Evolutionary conservation across 2,329 filamentous ascomycete genomes (phyloP), one percentile per base, ranked within the genome.

Genomic region (Claviceps maximensis): DNA sequence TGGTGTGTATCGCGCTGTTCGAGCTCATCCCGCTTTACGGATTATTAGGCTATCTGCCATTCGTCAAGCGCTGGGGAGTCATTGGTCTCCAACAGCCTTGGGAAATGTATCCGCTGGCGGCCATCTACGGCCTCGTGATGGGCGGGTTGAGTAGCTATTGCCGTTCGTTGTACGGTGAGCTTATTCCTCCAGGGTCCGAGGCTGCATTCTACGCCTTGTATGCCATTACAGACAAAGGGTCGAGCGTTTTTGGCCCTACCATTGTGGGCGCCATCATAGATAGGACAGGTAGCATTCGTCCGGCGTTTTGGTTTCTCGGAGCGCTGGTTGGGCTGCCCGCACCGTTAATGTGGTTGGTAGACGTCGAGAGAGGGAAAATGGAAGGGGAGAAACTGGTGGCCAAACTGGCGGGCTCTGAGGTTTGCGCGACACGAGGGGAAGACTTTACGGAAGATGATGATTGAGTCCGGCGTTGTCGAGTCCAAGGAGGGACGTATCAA

Each of bases 131-230:
- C 0, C 81, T 98, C 49, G 90, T 97, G 2, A 80, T 97, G 31
- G 93, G 93, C n/a, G 93, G 93, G 0, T 72, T 98, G 42, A 89
- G 87, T 54, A 86, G 86, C 25, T 96, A 97, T 68, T 97, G 93
- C 65, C 84, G 93, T 44, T 90, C 87, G 56, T 76, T 98, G 4
- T 98, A 88, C 64, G 90, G 89, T 41, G 90, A 97, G 67, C 76
- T 98, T 53, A 95, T 98, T 53, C 93, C 93, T 1, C 88, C 89
- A 0, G 93, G 93, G 4, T 94, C 86, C 31, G 93, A 98, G 69
- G 90, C 93, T 0, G 90, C 91, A 0, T 98, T 98, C 65, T 98
- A 95, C 65, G 90, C 91, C 0, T 75, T 98, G 1, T 98, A 97
- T 65, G 93, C 93, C 38, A 96, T 97, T 58, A 97, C 93, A 1